Percentiles rank a stretch among this genome's conserved stretches.
Conservation (phyloP, 1,139 yeast genomes). For the Saccharomyces hybrid region DNA sequence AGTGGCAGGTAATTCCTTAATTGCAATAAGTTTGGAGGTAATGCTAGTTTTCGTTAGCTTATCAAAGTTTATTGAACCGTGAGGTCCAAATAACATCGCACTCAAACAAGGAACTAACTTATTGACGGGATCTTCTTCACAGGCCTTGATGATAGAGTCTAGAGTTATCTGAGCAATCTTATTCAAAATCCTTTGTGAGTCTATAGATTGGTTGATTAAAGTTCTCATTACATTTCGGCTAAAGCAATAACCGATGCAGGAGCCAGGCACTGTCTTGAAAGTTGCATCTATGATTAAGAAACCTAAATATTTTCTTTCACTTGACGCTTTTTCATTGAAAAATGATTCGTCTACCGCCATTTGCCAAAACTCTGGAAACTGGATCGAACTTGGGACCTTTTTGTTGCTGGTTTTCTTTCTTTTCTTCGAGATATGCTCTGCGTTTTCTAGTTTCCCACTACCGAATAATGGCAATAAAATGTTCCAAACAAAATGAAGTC, state of each 20-base stretch:
- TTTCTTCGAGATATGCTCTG: constrained; percentile 32
- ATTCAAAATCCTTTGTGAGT: constrained; percentile 57
- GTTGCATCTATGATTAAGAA: constrained; percentile 60
- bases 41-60: constrained; percentile 68
- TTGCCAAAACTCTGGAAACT: constrained; percentile 72
- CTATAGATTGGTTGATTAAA: constrained; percentile 69
- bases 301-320: constrained; percentile 85
- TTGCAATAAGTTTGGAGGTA: constrained; percentile 43
- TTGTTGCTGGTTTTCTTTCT: constrained; percentile 33
- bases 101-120: constrained; percentile 44
- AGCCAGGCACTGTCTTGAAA: constrained; percentile 33
- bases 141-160: constrained; percentile 36
- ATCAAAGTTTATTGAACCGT: constrained; percentile 70
- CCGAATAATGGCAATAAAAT: constrained; percentile 43
- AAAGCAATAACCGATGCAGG: constrained; percentile 39
- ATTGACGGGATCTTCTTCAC: constrained; percentile 22
- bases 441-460: constrained; percentile 14
- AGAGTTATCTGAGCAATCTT: constrained; percentile 55
- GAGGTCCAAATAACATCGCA: constrained; percentile 42
- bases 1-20: constrained; percentile 18
- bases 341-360: constrained; percentile 71
- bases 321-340: constrained; percentile 69
- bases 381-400: constrained; percentile 25
- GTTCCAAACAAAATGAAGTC: constrained; percentile 79
- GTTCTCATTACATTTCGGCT: constrained; percentile 69